Percentiles rank a stretch among this genome's conserved stretches.
Conservation (phyloP, 768 basidiomycete genomes). For the Hydnomerulius pinastri region DNA sequence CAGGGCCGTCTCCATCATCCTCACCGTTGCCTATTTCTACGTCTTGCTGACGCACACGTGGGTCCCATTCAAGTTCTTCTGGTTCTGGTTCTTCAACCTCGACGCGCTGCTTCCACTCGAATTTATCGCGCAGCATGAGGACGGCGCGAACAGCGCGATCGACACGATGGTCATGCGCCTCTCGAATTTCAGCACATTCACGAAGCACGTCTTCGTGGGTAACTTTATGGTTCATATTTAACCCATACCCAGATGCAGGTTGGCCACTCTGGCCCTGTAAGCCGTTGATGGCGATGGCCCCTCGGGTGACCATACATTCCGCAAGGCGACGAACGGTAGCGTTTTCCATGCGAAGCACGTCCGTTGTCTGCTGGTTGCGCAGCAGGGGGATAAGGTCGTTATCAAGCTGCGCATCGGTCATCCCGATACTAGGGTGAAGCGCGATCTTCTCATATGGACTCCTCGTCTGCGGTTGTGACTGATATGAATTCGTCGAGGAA, state of each 20-base stretch:
- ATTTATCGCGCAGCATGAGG: conserved; percentile 73
- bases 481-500: conserved; percentile 19
- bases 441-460: conserved; percentile 63
- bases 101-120: conserved; percentile 82
- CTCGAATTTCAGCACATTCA: conserved; percentile 67
- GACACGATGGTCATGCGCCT: conserved; percentile 72
- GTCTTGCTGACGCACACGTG: conserved; percentile 37
- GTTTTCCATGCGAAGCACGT: conserved; percentile 71
- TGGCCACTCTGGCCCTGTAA: conserved; percentile 42
- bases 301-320: conserved; percentile 64
- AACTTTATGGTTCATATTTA: conserved; percentile 22
- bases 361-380: conserved; percentile 77
- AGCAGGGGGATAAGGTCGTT: conserved; percentile 72
- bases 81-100: conserved; percentile 79
- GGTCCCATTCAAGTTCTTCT: conserved; percentile 75
- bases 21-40: conserved; percentile 9
- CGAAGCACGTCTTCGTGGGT: conserved; percentile 59
- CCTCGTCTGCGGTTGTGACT: conserved; percentile 14
- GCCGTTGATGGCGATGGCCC: conserved; percentile 44
- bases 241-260: conserved; percentile 26
- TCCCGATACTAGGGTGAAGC: conserved; percentile 58
- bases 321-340: conserved; percentile 71
- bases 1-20: conserved; percentile 11
- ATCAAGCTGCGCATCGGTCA: conserved; percentile 71
- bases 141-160: conserved; percentile 82